Conservation (phyloP, 192 early-diverging fungal species). For the Linnemannia elongata region DNA sequence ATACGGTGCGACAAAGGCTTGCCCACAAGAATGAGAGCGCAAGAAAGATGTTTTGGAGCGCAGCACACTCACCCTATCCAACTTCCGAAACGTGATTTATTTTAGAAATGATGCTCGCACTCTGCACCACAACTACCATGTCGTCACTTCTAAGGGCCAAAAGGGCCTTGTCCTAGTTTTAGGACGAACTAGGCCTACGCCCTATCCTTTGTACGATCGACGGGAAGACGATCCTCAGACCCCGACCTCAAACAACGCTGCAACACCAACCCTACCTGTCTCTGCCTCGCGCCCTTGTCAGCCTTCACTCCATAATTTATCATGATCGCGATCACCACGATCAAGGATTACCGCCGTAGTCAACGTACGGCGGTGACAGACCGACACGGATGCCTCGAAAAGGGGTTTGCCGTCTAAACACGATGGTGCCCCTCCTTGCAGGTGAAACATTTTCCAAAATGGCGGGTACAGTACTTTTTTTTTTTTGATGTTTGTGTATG, state of each 20-base stretch:
- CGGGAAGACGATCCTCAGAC: background rate
- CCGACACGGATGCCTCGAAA: background rate
- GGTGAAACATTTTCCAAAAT: background rate
- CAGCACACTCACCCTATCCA: background rate
- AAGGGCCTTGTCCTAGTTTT: no score
- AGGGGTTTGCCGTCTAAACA: conserved; percentile 2
- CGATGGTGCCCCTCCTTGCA: background rate
- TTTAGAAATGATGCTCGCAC: background rate
- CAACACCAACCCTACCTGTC: background rate
- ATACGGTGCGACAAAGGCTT: background rate
- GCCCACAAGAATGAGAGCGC: background rate
- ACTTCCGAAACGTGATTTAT: background rate
- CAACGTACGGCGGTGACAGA: background rate
- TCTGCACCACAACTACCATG: no score
- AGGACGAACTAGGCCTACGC: no score
- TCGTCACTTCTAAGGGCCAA: no score
- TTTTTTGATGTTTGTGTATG: no score
- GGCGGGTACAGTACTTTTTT: background rate
- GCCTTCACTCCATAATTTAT: background rate
- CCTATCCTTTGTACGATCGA: background rate
- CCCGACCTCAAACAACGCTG: background rate
- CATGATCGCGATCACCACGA: background rate
- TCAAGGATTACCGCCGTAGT: background rate
- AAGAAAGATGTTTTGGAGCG: background rate
- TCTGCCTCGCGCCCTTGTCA: background rate